Base-by-base conservation (phyloP, 495 filamentous ascomycete species). In the Lentithecium fluviatile region DNA sequence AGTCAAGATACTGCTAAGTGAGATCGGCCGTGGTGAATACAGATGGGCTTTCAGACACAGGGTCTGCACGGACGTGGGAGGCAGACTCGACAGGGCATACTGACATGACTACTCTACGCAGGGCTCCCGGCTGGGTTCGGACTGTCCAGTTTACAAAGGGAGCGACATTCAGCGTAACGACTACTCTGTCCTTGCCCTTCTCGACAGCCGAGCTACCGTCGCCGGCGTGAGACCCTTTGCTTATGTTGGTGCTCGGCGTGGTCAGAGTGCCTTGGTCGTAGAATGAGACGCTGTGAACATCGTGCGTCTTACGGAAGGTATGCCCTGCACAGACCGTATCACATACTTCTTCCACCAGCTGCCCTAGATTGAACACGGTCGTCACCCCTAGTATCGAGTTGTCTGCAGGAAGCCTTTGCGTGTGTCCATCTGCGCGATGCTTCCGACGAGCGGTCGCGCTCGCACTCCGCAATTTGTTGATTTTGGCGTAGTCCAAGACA, bases 401-500 rank as follows among this genome's bases (percentile, higher is more conserved):
- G 5, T 32, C 11, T 49, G 29, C 17, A 29, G 23, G 20, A 47
- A 45, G 24, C 32, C 43, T 10, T 47, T 21, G 42, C 36, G 40
- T 13, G 25, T 24, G 15, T 45, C 24, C 26, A 34, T 56, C 13
- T 48, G 43, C 13, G 42, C 38, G 24, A 25, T 13, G 43, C 11
- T 32, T 56, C 53, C 21, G 36, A 19, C 36, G 57, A 15, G 25
- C 13, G 32, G 43, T 52, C 37, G 40, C 40, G 32, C 45, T 52
- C 37, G 40, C 40, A 43, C 29, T 60, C 21, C 32, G 34, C 6
- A 62, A 45, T 25, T 38, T 40, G 26, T 62, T 62, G 37, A 62
- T 62, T 32, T 62, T 62, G 21, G 43, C 36, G 19, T 62, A 62
- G 24, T 49, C 43, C 4, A 62, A 32, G 15, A 62, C 59, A 19